Evolutionary conservation across 805 yeast species (phyloP), one percentile per base, ranked within the genome.

Genomic region (Teunomyces atbi): DNA sequence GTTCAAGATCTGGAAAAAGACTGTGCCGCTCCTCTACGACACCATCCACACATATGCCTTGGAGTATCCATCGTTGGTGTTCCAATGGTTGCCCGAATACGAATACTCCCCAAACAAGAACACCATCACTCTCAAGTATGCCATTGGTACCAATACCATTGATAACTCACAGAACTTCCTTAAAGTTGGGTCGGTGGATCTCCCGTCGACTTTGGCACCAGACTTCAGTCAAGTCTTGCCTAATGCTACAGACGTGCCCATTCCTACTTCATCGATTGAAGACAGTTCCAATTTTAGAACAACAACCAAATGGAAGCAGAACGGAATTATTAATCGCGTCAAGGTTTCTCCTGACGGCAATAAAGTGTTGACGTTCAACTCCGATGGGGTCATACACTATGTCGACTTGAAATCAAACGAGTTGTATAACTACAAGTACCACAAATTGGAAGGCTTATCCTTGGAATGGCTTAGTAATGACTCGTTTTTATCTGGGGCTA

Each of bases 1-100:
- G 66, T 86, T 77, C 71, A 75, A 75, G 54, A 69, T 83, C 47
- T 89, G 96, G 96, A 89, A 88, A 62, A 87, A 88, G 58, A 79
- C 92, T 1, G 84, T 86, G 11, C 96, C 95, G 3, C 71, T 86
- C 53, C 69, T 89, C 49, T 89, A 89, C 64, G 87, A 84, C 54
- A 77, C 84, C 50, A 71, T 89, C 39, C 83, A 86, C 51, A 84
- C 94, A 3, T 78, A 77, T 41, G 81, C 85, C 6, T 68, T 83
- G 20, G 77, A 81, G 44, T 83, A 83, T 79, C 95, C 96, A 1
- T 80, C 89, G 12, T 65, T 87, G 49, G 73, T 90, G 0, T 76
- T 86, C 13, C 80, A 83, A 53, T 86, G 89, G 82, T 68, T 86
- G 29, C 85, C 86, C 1, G 77, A 58, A 21, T 69, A 64, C 52